These are phyloP conservation scores for Stentor roeselii DNA, from an alignment of 73 alveolate genomes.

Conservation along the genomic window DNA sequence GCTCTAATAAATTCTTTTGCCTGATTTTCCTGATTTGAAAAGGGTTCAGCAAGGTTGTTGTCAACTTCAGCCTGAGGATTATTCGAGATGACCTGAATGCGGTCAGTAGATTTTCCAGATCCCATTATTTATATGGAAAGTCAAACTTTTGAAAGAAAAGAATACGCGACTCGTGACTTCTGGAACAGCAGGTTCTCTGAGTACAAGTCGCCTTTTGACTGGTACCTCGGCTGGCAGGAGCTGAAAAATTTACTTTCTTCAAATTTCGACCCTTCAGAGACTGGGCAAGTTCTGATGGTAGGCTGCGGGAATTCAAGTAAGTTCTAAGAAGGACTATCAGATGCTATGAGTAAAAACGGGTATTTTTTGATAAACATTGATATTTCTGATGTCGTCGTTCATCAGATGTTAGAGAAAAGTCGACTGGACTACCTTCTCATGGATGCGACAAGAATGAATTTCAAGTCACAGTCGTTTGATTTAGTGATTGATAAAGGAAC, in stretches of 20 bases:
- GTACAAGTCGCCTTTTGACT: slow-evolving; percentile 48
- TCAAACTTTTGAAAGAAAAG: slow-evolving; percentile 42
- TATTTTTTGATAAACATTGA: slow-evolving; percentile 49
- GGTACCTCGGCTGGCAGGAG: slow-evolving; percentile 58
- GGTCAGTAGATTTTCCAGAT: not conserved
- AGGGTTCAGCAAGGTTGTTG: no score
- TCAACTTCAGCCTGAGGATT: no score
- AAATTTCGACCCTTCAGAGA: not conserved
- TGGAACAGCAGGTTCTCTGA: slow-evolving; percentile 59
- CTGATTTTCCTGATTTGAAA: no score
- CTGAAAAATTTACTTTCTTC: slow-evolving; percentile 1
- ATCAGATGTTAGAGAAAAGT: slow-evolving; percentile 38
- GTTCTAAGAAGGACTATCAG: slow-evolving; percentile 24
- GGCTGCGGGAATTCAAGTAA: slow-evolving; percentile 65
- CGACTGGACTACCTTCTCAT: slow-evolving; percentile 24
- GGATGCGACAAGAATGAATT: slow-evolving; percentile 50
- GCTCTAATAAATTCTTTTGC: no score
- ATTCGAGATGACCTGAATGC: no score
- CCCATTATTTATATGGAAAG: not conserved
- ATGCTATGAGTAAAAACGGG: slow-evolving; percentile 49
- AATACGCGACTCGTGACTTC: slow-evolving; percentile 53
- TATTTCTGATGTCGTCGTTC: slow-evolving; percentile 42
- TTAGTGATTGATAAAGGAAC: slow-evolving; percentile 60
- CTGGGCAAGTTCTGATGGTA: slow-evolving; percentile 43
- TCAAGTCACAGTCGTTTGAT: slow-evolving; percentile 45